phyloP scores from a whole-genome alignment of 2,329 filamentous ascomycete species.

The Catunica adiposa region DNA sequence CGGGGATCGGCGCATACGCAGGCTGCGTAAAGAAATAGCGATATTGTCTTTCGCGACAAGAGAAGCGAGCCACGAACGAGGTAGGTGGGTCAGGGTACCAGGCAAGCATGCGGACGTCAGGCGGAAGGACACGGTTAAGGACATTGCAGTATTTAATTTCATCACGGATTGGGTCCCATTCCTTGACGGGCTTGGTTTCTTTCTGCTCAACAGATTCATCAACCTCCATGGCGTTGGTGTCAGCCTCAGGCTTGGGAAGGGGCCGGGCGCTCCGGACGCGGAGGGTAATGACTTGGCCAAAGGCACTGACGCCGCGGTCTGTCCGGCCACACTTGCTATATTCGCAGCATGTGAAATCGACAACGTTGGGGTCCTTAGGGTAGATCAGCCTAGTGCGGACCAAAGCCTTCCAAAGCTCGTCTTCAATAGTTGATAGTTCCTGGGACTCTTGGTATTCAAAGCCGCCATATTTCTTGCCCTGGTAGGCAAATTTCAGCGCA shows the following conservation, averaged over 20 bases:
- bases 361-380: slow-evolving; percentile 41
- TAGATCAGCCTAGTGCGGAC: slow-evolving; percentile 69
- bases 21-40: slow-evolving; percentile 97
- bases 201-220: slow-evolving; percentile 1
- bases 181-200: slow-evolving; percentile 17
- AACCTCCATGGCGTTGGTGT: slow-evolving; percentile 14
- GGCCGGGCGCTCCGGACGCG: slow-evolving; percentile 67
- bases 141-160: slow-evolving; percentile 73
- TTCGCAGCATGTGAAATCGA: slow-evolving; percentile 71
- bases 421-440: slow-evolving; percentile 67
- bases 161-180: slow-evolving; percentile 54
- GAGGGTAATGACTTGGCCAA: slow-evolving; percentile 84
- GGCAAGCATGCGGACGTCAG: slow-evolving; percentile 77
- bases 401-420: slow-evolving; percentile 83
- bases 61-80: slow-evolving; percentile 80
- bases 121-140: slow-evolving; percentile 73
- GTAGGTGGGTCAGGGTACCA: slow-evolving; percentile 76
- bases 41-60: slow-evolving; percentile 79
- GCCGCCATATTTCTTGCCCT: slow-evolving; percentile 81
- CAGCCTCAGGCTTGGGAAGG: slow-evolving; percentile 21
- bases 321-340: slow-evolving; percentile 94
- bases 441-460: slow-evolving; percentile 73
- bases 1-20: slow-evolving; percentile 47
- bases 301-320: slow-evolving; percentile 84
- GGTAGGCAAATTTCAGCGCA: slow-evolving; percentile 83